A percentile compares a stretch with the other conserved stretches of the same genome.
Evolutionary conservation across 2,329 filamentous ascomycete species (phyloP).

Genomic region (Colletotrichum eremochloae): DNA sequence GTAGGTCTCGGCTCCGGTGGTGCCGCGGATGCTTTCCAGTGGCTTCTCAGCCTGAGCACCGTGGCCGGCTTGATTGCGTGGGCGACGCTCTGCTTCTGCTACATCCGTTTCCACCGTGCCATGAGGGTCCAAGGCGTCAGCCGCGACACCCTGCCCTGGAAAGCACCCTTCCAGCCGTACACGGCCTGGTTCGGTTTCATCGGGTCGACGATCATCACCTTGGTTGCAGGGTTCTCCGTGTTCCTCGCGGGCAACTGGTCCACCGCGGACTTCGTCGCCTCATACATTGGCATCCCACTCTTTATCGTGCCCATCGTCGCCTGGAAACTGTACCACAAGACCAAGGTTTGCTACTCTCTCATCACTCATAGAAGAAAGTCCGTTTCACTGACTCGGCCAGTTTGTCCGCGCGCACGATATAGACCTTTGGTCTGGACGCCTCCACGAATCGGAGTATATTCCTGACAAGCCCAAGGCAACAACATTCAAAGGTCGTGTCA

Average conservation of each 20-base stretch:
- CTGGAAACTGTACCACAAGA: constrained; percentile 53
- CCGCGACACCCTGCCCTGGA: constrained; percentile 55
- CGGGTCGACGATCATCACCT: constrained; percentile 59
- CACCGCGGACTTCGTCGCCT: constrained; percentile 68
- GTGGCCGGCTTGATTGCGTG: constrained; percentile 60
- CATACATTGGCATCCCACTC: constrained; percentile 75
- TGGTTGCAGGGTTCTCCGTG: constrained; percentile 72
- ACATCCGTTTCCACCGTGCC: constrained; percentile 58
- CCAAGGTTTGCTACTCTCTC: constrained; percentile 20
- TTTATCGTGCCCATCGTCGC: constrained; percentile 62
- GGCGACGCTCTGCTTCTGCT: constrained; percentile 58
- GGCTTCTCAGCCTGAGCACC: constrained; percentile 61
- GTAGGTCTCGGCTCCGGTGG: constrained; percentile 56
- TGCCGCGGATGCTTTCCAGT: constrained; percentile 61
- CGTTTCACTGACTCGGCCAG: constrained; percentile 21
- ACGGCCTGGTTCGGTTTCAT: constrained; percentile 58
- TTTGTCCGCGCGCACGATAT: constrained; percentile 46
- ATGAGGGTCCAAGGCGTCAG: constrained; percentile 56
- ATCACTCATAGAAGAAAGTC: not conserved
- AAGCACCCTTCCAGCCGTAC: constrained; percentile 59
- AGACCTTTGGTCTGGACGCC: constrained; percentile 48
- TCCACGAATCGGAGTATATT: constrained; percentile 38
- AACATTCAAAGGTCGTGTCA: constrained; percentile 30
- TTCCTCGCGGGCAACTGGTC: constrained; percentile 73
- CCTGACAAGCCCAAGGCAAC: constrained; percentile 35